Base-by-base conservation (phyloP, 345 rosid species). In the Citrus glauca region DNA sequence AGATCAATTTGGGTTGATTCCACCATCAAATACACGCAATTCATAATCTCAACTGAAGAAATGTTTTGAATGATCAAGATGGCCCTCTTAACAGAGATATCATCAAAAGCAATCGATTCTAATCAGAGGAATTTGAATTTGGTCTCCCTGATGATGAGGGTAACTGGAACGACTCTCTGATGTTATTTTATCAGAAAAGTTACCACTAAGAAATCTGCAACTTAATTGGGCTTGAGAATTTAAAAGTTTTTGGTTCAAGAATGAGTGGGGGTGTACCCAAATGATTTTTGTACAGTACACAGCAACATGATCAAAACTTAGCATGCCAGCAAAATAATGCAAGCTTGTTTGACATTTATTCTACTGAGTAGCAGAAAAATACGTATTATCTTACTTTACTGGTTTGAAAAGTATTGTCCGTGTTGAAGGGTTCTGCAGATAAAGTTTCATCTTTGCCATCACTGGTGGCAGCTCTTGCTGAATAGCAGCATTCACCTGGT, bases 371-470 rank as follows among this genome's bases (percentile, higher is more conserved):
- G 9, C 42, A 75, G 30, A 30, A 53, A 55, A 56, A 74, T 17
- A 63, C 7, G 7, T n/a, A 37, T 71, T 72, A 37, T 32, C 8
- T 89, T 90, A 93, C 99, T 91, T 93, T 77, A 95, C 90, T 19
- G 99, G 97, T 82, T 91, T 95, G 86, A 95, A 96, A 74, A 96
- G 97, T 81, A 96, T 92, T 40, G 89, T 85, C 80, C 97, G 80
- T 73, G 99, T 96, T 33, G 95, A 89, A 69, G 93, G 87, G 76
- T 92, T 96, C 82, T 87, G 97, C 79, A 96, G 84, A 87, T 96
- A 96, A 76, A 94, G 95, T 86, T 91, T 94, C 98, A 96, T 94
- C 88, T 89, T 96, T 22, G 84, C 90, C 84, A 90, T 84, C 81
- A 92, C 94, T 19, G 55, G 67, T 32, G 97, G 97, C 78, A 96